Percentiles rank a stretch among this genome's conserved stretches.
Evolutionary conservation across 768 basidiomycete species (phyloP).

Genomic region (Phlebiopsis gigantea): DNA sequence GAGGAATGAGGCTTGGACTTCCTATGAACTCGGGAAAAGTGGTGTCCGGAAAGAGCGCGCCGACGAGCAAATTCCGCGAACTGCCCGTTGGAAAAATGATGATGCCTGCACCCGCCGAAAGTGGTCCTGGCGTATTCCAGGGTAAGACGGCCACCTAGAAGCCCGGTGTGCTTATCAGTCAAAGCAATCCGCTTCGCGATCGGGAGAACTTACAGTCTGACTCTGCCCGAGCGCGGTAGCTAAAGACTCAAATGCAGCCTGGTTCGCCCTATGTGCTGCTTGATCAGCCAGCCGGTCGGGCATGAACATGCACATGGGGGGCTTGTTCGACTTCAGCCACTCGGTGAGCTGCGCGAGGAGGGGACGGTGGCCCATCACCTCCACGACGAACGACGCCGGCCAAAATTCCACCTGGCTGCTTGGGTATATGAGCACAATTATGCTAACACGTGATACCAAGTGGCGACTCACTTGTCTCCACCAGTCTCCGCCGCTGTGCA

Average conservation of each 20-base stretch:
- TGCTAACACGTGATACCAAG: neutral
- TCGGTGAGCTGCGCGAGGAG: slow-evolving; percentile 41
- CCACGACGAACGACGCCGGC: slow-evolving; percentile 42
- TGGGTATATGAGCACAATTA: slow-evolving; percentile 12
- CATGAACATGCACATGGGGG: slow-evolving; percentile 56
- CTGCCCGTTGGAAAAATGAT: slow-evolving; percentile 19
- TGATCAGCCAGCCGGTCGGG: slow-evolving; percentile 52
- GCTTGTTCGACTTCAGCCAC: slow-evolving; percentile 44
- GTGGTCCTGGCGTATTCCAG: slow-evolving; percentile 42
- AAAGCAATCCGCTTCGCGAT: neutral
- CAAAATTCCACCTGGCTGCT: slow-evolving; percentile 48
- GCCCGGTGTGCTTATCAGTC: slow-evolving; percentile 13
- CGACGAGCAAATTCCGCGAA: slow-evolving; percentile 23
- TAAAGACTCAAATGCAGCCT: slow-evolving; percentile 48
- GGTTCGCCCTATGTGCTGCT: slow-evolving; percentile 43
- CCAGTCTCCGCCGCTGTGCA: slow-evolving; percentile 67
- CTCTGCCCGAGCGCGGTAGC: slow-evolving; percentile 46
- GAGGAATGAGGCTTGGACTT: slow-evolving; percentile 10
- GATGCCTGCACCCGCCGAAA: slow-evolving; percentile 42
- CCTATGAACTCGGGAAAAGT: slow-evolving; percentile 21
- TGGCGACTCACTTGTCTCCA: slow-evolving; percentile 56
- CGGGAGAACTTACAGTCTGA: slow-evolving; percentile 39
- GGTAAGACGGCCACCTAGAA: slow-evolving; percentile 44
- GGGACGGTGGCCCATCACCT: slow-evolving; percentile 35
- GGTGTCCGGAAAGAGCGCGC: slow-evolving; percentile 20